phyloP scores from a whole-genome alignment of 129 eudicot genomes.

The Calendula officinalis region DNA sequence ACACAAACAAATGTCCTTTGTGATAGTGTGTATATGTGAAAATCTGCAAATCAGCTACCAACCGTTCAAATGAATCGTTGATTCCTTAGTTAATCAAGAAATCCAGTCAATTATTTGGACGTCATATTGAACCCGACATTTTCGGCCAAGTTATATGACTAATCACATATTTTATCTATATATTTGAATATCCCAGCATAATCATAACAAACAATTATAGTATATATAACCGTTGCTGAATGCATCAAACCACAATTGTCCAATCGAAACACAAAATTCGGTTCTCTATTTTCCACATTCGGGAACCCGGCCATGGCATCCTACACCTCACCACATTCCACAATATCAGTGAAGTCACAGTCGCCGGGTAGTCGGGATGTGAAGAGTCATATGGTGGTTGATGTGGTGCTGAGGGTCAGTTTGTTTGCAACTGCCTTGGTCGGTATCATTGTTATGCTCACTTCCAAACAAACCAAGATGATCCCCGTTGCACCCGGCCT shows the following conservation, averaged over 20 bases:
- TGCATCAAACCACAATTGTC: not conserved
- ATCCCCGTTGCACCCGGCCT: conserved; percentile 34
- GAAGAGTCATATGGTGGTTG: conserved; percentile 29
- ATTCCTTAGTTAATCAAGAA: not conserved
- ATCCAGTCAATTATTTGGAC: conserved; percentile 17
- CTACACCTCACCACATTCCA: conserved; percentile 16
- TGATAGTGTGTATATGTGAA: not conserved
- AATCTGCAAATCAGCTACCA: not conserved
- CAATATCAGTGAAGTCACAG: conserved; percentile 23
- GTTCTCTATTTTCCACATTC: not conserved
- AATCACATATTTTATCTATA: not conserved
- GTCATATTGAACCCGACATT: conserved; percentile 3
- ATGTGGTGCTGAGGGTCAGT: conserved; percentile 46
- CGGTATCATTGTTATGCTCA: conserved; percentile 57
- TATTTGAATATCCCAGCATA: conserved; percentile 1
- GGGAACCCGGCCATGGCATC: conserved; percentile 23
- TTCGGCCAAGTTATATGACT: not conserved
- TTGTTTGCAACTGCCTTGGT: conserved; percentile 46
- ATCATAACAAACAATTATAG: not conserved
- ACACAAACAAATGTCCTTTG: not conserved
- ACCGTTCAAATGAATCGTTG: not conserved
- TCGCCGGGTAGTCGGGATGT: not conserved
- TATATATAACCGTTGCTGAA: conserved; percentile 11
- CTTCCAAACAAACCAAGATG: conserved; percentile 48
- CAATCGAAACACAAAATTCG: not conserved